Percentiles rank a stretch among this genome's conserved stretches.
phyloP scores from a whole-genome alignment of 192 early-diverging fungal species.

The Backusella westeae region DNA sequence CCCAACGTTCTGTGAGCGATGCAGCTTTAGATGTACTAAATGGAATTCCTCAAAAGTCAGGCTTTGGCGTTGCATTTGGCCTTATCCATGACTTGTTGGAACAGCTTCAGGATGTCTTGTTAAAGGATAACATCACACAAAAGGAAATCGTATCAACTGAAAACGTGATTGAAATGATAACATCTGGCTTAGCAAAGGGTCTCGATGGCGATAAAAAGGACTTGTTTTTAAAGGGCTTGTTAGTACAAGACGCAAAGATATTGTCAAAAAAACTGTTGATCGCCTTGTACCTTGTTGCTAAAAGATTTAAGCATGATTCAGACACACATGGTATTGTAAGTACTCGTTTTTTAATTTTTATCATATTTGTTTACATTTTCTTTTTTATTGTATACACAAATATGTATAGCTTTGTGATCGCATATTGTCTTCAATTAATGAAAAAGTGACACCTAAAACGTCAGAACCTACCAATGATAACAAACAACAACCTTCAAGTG shows the following conservation, averaged over 20 bases:
- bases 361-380: not conserved
- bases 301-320: constrained; percentile 12
- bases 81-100: constrained; percentile 19
- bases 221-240: constrained; percentile 4
- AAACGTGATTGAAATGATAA: constrained; percentile 9
- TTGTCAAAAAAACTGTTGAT: constrained; percentile 14
- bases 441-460: constrained; percentile 7
- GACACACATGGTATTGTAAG: not conserved
- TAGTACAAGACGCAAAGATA: not conserved
- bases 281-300: constrained; percentile 12
- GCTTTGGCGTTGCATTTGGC: constrained; percentile 14
- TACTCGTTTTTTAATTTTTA: not conserved
- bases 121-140: not conserved
- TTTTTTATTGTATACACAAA: not conserved
- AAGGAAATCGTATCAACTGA: not conserved
- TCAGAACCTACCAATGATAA: not conserved
- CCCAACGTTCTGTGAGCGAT: not conserved
- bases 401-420: constrained; percentile 4
- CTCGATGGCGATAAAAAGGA: not conserved
- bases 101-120: constrained; percentile 10
- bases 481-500: not conserved
- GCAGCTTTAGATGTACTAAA: constrained; percentile 11
- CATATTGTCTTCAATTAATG: not conserved
- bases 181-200: not conserved
- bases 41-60: constrained; percentile 1